phyloP scores from a whole-genome alignment of 768 basidiomycete species.

The Kwoniella europaea region DNA sequence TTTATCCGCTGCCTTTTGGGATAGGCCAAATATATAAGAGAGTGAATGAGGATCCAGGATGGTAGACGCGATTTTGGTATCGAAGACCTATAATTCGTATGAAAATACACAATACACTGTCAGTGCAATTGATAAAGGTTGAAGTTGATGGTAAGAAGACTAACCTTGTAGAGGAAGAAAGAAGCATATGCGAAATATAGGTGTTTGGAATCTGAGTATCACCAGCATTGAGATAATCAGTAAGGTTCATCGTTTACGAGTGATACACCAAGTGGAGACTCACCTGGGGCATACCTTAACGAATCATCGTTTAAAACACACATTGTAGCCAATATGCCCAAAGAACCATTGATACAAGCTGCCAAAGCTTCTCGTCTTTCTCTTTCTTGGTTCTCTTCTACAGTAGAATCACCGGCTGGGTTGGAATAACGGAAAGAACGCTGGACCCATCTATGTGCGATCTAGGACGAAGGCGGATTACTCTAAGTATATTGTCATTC shows the following conservation, averaged over 20 bases:
- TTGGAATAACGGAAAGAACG: conserved; percentile 10
- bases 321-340: conserved; percentile 14
- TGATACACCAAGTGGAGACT: neutral
- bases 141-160: neutral
- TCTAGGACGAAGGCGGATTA: neutral
- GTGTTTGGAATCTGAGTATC: conserved; percentile 16
- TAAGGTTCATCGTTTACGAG: neutral
- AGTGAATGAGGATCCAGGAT: conserved; percentile 21
- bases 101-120: neutral
- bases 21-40: conserved; percentile 14
- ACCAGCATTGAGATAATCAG: neutral
- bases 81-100: conserved; percentile 12
- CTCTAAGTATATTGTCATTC: neutral
- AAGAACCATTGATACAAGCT: conserved; percentile 15
- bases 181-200: conserved; percentile 23
- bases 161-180: conserved; percentile 23
- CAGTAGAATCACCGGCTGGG: neutral
- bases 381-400: conserved; percentile 16
- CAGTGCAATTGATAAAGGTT: neutral
- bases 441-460: conserved; percentile 21
- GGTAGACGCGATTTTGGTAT: conserved; percentile 16
- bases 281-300: conserved; percentile 14
- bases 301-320: conserved; percentile 13
- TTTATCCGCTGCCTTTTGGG: conserved; percentile 7
- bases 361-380: conserved; percentile 20